Evolutionary conservation across 257 asterid species (phyloP).

Genomic region (Fraxinus pennsylvanica): DNA sequence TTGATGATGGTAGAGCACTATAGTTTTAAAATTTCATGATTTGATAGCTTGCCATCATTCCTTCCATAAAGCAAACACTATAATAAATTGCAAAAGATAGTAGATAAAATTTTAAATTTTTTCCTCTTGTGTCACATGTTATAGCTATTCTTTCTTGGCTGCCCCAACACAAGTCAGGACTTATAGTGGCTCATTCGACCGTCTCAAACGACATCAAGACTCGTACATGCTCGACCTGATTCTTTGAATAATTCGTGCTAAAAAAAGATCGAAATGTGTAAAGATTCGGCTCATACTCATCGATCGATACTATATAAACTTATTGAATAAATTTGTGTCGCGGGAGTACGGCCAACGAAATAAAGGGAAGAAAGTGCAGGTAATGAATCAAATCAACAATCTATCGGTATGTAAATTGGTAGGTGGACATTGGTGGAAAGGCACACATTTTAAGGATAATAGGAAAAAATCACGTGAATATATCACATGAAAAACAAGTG

Average conservation of each 20-base stretch:
- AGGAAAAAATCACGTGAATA: conserved; percentile 39
- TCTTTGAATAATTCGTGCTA: background rate
- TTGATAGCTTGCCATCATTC: background rate
- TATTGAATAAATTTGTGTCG: background rate
- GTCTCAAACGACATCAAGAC: background rate
- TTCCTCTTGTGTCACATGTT: too few relatives aligned
- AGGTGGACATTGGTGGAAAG: background rate
- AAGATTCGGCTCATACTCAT: too few relatives aligned
- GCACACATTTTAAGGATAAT: background rate
- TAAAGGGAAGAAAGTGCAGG: background rate
- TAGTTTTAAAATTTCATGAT: too few relatives aligned
- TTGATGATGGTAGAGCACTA: background rate
- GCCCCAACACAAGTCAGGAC: too few relatives aligned
- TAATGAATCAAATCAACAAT: background rate
- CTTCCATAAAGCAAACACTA: background rate
- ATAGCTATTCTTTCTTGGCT: too few relatives aligned
- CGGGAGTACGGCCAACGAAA: background rate
- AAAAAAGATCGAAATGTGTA: too few relatives aligned
- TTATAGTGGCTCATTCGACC: background rate
- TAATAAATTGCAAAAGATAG: conserved; percentile 24
- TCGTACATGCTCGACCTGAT: too few relatives aligned
- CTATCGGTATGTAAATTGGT: background rate
- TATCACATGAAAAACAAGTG: conserved; percentile 34
- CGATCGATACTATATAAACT: too few relatives aligned
- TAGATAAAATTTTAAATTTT: background rate